Conservation (phyloP, 257 asterid genomes). For the Capsicum chinense region DNA sequence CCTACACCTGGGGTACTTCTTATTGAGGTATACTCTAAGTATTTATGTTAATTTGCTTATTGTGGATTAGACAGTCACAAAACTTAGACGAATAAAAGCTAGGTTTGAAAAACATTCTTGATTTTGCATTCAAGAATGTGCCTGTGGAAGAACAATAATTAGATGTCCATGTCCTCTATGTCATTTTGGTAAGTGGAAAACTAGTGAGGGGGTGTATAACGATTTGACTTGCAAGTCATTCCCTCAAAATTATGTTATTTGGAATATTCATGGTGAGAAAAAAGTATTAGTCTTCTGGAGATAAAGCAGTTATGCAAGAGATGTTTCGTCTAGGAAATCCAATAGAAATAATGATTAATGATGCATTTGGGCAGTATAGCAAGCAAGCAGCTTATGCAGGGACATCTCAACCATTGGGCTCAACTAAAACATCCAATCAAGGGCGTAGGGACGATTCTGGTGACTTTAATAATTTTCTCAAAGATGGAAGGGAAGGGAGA, state of each 20-base stretch:
- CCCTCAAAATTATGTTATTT: background rate
- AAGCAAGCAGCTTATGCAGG: background rate
- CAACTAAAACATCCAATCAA: background rate
- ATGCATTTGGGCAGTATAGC: background rate
- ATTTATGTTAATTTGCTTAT: too few relatives aligned
- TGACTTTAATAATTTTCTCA: background rate
- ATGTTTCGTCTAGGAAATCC: background rate
- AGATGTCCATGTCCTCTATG: background rate
- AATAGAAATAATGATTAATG: background rate
- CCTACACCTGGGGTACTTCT: background rate
- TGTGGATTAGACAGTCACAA: background rate
- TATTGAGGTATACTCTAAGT: background rate
- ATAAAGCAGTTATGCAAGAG: background rate
- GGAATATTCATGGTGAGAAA: background rate
- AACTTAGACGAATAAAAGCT: background rate
- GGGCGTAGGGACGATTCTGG: background rate
- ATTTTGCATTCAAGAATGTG: background rate
- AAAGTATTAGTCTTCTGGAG: background rate
- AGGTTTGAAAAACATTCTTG: background rate
- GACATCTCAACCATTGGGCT: background rate
- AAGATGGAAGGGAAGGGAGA: background rate
- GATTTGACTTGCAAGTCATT: background rate
- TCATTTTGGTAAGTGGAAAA: background rate
- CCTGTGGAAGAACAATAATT: background rate
- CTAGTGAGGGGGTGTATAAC: background rate